Evolutionary conservation across 495 filamentous ascomycete genomes (phyloP).

Genomic region (Tetracladium marchalianum): DNA sequence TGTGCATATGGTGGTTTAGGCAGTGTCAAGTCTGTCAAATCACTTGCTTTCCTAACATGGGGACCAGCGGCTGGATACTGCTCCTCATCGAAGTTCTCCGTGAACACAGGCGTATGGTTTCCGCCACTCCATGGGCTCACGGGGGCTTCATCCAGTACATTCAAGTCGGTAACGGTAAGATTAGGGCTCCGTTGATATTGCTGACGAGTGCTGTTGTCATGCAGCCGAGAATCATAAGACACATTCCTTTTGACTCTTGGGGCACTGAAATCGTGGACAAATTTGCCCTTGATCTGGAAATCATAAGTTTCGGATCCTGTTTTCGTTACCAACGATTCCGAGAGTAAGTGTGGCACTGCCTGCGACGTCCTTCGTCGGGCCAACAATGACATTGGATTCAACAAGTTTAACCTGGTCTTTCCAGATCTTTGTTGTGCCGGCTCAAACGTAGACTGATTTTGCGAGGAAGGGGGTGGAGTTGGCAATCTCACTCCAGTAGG

Average conservation of each 20-base stretch:
- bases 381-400: constrained; percentile 59
- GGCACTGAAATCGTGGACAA: constrained; percentile 85
- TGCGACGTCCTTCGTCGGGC: constrained; percentile 47
- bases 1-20: constrained; percentile 32
- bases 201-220: constrained; percentile 1
- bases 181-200: constrained; percentile 14
- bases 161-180: constrained; percentile 2
- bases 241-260: constrained; percentile 53
- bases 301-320: constrained; percentile 48
- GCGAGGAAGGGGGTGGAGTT: constrained; percentile 21
- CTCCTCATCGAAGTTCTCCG: constrained; percentile 60
- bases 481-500: constrained; percentile 26
- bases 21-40: constrained; percentile 29
- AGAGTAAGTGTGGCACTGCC: constrained; percentile 35
- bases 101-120: constrained; percentile 52
- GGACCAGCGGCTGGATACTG: constrained; percentile 31
- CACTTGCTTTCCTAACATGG: constrained; percentile 26
- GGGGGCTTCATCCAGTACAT: constrained; percentile 7
- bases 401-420: constrained; percentile 54
- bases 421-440: constrained; percentile 16
- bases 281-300: constrained; percentile 72
- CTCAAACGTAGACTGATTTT: constrained; percentile 11
- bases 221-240: constrained; percentile 28
- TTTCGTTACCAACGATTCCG: constrained; percentile 11
- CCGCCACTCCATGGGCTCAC: constrained; percentile 16